Base-by-base conservation (phyloP, 139 green algal genomes). In the Chlorella ohadii region DNA sequence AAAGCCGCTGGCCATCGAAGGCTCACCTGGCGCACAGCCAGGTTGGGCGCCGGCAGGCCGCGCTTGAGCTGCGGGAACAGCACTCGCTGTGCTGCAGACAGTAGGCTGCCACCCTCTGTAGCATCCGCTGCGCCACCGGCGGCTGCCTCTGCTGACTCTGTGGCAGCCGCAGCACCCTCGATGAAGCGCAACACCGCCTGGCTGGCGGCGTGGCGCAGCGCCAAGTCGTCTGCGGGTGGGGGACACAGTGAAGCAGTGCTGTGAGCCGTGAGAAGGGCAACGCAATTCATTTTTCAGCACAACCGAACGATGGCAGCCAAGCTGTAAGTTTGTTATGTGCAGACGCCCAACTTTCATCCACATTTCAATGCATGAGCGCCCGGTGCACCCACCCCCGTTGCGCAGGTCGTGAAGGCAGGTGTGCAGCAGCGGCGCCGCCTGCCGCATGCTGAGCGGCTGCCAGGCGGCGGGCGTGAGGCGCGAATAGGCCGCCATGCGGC, bases 21-120 rank as follows among this genome's bases (percentile, higher is more conserved):
- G 28, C 64, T 47, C 34, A 86, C 87, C 89, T 96, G 93, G n/a
- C 94, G 81, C 28, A 97, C 95, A 7, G 92, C 85, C 72, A 96
- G 66, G 55, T 75, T 90, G 34, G 66, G 17, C 0, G 74, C 66
- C 0, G 74, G 66, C 64, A 95, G 76, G 57, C 91, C 86, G 25
- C 55, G 81, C 81, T 94, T 93, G 28, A 90, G 38, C 70, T 93
- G 87, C 11, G 92, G 90, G 82, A 94, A 94, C 28, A 97, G 63
- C 28, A 91, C 63, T 0, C 84, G 79, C 72, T 91, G 79, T 23
- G 66, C 73, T 22, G 94, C 79, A 15, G 39, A 33, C 44, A 86
- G 63, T 28, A 89, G 34, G 31, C 79, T 78, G 33, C 38, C 74
- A 23, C 66, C 72, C 38, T 74, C 80, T 5, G 33, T 44, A 12